These are phyloP conservation scores for Kazachstania africana DNA, from an alignment of 805 yeast genomes.

Conservation along the genomic window DNA sequence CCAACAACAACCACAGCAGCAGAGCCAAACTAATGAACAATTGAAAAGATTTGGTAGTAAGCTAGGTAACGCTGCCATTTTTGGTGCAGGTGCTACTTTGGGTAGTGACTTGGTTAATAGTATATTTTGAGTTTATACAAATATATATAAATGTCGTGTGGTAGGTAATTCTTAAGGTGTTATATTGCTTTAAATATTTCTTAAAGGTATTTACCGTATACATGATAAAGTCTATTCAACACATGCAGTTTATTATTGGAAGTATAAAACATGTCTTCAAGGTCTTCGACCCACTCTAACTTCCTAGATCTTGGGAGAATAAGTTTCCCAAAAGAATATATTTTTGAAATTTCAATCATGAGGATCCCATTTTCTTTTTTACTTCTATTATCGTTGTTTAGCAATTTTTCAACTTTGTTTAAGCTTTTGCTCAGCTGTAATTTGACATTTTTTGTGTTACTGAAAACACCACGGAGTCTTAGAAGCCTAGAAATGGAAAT, in stretches of 20 bases:
- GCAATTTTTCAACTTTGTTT: slow-evolving; percentile 48
- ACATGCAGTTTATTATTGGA: slow-evolving; percentile 34
- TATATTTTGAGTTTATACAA: not conserved
- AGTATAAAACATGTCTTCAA: slow-evolving; percentile 43
- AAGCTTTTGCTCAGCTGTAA: slow-evolving; percentile 27
- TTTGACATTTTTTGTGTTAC: slow-evolving; percentile 17
- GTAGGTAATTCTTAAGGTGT: no score
- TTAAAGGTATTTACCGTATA: not conserved
- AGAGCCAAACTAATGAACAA: slow-evolving; percentile 21
- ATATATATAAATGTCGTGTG: no score
- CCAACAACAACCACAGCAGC: slow-evolving; percentile 23
- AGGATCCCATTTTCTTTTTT: slow-evolving; percentile 16
- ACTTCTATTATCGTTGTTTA: slow-evolving; percentile 19
- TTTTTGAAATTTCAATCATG: slow-evolving; percentile 51
- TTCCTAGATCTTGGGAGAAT: slow-evolving; percentile 40
- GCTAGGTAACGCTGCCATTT: slow-evolving; percentile 84
- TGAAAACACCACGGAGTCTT: slow-evolving; percentile 18
- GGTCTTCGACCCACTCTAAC: slow-evolving; percentile 50
- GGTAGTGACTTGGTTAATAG: slow-evolving; percentile 61
- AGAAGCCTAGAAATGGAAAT: slow-evolving; percentile 23
- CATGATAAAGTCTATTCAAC: slow-evolving; percentile 49
- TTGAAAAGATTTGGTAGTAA: slow-evolving; percentile 63
- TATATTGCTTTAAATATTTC: not conserved
- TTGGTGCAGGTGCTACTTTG: slow-evolving; percentile 93
- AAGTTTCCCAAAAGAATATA: slow-evolving; percentile 37